These are phyloP conservation scores for Harringtonia aguacate DNA, from an alignment of 2,329 filamentous ascomycete genomes.

Conservation along the genomic window DNA sequence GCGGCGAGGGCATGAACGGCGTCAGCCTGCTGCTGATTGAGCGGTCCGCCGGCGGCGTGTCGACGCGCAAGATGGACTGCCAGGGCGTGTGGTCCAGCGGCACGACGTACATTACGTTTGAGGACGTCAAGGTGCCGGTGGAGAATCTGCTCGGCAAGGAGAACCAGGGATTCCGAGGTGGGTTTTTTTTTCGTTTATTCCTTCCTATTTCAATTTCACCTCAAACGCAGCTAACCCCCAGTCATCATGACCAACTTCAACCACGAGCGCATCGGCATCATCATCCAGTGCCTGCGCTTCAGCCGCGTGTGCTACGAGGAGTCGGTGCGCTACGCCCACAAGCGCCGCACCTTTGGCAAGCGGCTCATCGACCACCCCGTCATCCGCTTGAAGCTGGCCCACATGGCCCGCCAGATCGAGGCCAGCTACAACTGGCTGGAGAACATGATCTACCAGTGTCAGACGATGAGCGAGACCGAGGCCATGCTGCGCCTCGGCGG, in stretches of 20 bases:
- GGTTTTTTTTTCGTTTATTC: too few species aligned
- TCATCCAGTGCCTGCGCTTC: slow-evolving; percentile 95
- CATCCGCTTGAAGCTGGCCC: slow-evolving; percentile 92
- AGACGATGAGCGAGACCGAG: slow-evolving; percentile 87
- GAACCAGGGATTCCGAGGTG: slow-evolving; percentile 96
- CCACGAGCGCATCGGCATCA: slow-evolving; percentile 97
- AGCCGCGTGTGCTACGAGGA: slow-evolving; percentile 95
- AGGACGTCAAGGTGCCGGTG: slow-evolving; percentile 98
- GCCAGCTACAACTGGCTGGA: slow-evolving; percentile 96
- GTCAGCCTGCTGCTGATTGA: slow-evolving; percentile 87
- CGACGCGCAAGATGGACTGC: slow-evolving; percentile 93
- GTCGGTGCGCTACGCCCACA: slow-evolving; percentile 91
- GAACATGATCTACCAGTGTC: slow-evolving; percentile 85
- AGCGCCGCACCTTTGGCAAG: slow-evolving; percentile 94
- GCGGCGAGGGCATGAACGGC: slow-evolving; percentile 82
- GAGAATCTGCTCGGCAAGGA: slow-evolving; percentile 97
- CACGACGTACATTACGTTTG: slow-evolving; percentile 95
- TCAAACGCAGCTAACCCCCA: too few species aligned
- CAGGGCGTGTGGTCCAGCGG: slow-evolving; percentile 94
- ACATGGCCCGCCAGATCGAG: slow-evolving; percentile 98
- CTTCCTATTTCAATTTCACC: too few species aligned
- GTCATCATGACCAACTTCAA: slow-evolving; percentile 99
- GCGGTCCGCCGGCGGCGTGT: slow-evolving; percentile 72
- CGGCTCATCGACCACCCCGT: slow-evolving; percentile 94
- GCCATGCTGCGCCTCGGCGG: slow-evolving; percentile 94